A percentile compares a stretch with the other conserved stretches of the same genome.
These are phyloP conservation scores for Monosporascus sp. DNA, from an alignment of 2,329 filamentous ascomycete species.

Conservation along the genomic window DNA sequence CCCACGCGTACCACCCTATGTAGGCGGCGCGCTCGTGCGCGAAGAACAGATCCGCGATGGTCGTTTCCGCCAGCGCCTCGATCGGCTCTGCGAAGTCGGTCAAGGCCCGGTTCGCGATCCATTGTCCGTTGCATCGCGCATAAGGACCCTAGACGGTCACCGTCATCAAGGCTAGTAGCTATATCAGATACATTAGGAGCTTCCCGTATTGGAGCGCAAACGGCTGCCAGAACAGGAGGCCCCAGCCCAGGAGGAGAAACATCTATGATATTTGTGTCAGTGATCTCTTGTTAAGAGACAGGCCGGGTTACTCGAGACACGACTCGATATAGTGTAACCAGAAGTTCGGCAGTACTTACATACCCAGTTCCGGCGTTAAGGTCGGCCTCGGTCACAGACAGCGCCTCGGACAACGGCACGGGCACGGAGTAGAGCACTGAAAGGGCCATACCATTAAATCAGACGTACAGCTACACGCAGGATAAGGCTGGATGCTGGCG, in stretches of 20 bases:
- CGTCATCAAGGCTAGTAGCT: constrained; percentile 12
- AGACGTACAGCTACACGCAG: constrained; percentile 19
- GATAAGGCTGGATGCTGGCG: constrained; percentile 27
- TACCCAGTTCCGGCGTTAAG: constrained; percentile 34
- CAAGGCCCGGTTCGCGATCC: constrained; percentile 21
- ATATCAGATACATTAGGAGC: constrained; percentile 25
- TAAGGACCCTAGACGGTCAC: constrained; percentile 12
- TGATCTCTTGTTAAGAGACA: too few relatives aligned
- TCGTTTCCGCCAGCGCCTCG: constrained; percentile 12
- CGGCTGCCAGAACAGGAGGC: constrained; percentile 28
- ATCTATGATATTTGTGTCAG: not conserved
- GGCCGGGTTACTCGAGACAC: not conserved
- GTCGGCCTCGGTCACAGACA: constrained; percentile 27
- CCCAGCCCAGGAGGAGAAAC: constrained; percentile 32
- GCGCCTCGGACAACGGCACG: constrained; percentile 29
- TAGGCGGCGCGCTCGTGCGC: constrained; percentile 24
- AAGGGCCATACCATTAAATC: constrained; percentile 9
- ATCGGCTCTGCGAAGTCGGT: constrained; percentile 24
- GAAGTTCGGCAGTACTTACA: constrained; percentile 23
- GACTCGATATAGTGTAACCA: not conserved
- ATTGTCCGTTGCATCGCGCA: constrained; percentile 2
- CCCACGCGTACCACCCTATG: constrained; percentile 23
- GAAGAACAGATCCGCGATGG: constrained; percentile 18
- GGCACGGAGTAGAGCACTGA: constrained; percentile 34
- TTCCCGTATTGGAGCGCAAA: constrained; percentile 28